Evolutionary conservation across 176 grass and related monocot species (phyloP).

Genomic region (Aegilops umbellulata): DNA sequence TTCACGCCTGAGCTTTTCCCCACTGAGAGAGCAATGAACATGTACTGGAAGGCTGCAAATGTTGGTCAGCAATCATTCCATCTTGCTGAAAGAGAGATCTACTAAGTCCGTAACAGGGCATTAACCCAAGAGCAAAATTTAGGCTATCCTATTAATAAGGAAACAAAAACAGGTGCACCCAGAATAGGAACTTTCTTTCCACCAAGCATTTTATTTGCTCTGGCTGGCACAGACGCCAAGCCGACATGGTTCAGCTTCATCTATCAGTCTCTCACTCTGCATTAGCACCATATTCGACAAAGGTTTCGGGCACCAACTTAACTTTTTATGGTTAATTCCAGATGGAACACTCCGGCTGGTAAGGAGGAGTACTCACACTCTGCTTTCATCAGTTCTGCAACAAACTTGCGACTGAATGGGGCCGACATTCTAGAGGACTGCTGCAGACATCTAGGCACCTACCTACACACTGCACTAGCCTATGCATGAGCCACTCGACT

Average conservation of each 20-base stretch:
- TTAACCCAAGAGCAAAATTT: not conserved
- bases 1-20: not conserved
- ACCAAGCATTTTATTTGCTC: not conserved
- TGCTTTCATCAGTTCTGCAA: conserved; percentile 32
- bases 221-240: not conserved
- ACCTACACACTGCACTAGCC: conserved; percentile 35
- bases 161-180: not conserved
- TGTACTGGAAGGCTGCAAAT: not conserved
- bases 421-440: conserved; percentile 39
- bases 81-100: not conserved
- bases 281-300: not conserved
- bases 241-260: not conserved
- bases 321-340: not conserved
- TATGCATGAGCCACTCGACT: conserved; percentile 11
- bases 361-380: not conserved
- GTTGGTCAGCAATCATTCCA: not conserved
- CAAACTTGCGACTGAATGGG: conserved; percentile 41
- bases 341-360: conserved; percentile 7
- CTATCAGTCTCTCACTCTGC: not conserved
- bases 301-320: not conserved
- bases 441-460: conserved; percentile 36
- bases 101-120: not conserved
- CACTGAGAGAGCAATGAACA: not conserved
- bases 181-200: not conserved
- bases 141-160: no score